Evolutionary conservation across 176 grass and related monocot species (phyloP).

Genomic region (Oryza longistaminata): DNA sequence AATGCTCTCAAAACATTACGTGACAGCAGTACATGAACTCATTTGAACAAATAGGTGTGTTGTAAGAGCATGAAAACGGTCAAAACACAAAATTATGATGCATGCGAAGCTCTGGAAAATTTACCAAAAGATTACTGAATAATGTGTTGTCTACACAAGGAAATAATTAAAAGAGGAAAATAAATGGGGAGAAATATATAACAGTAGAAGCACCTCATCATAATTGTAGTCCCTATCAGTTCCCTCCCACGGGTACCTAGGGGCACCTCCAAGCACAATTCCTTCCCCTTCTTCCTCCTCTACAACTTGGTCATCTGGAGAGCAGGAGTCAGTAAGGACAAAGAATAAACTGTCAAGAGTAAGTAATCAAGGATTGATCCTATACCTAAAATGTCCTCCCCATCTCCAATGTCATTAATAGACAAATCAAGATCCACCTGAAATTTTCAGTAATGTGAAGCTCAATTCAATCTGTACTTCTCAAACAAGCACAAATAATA

Average conservation of each 20-base stretch:
- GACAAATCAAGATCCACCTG: constrained; percentile 69
- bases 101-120: neutral
- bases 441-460: constrained; percentile 28
- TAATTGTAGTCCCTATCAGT: constrained; percentile 66
- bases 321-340: neutral
- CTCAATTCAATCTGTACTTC: neutral
- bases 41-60: neutral
- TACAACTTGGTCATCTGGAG: constrained; percentile 48
- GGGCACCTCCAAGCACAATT: constrained; percentile 48
- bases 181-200: neutral
- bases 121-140: neutral
- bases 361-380: neutral
- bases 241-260: constrained; percentile 68
- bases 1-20: neutral
- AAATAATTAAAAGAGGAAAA: neutral
- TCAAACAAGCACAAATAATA: neutral
- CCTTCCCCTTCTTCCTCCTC: constrained; percentile 67
- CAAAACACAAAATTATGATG: neutral
- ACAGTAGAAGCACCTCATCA: constrained; percentile 50
- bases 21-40: neutral
- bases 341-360: neutral
- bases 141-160: neutral
- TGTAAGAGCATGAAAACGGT: neutral
- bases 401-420: constrained; percentile 44
- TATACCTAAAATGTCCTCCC: constrained; percentile 47